These are phyloP conservation scores for Geum urbanum DNA, from an alignment of 306 rosid genomes.

Conservation along the genomic window DNA sequence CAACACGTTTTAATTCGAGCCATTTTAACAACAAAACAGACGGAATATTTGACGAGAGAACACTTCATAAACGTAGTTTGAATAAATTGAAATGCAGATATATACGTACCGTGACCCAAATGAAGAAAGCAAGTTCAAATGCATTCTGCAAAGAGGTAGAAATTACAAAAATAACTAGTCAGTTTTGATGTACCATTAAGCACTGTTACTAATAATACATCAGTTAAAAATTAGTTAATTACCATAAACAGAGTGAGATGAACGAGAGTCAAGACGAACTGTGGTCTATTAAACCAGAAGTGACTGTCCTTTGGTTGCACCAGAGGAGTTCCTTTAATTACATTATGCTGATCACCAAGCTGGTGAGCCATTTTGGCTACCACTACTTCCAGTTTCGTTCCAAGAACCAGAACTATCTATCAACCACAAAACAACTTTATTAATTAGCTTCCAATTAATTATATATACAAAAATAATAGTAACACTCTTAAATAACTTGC, in stretches of 20 bases:
- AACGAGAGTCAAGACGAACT: constrained; percentile 38
- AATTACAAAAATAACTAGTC: neutral
- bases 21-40: neutral
- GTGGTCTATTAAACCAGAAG: constrained; percentile 57
- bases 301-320: constrained; percentile 50
- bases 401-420: constrained; percentile 47
- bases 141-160: constrained; percentile 36
- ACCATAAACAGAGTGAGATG: constrained; percentile 56
- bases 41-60: neutral
- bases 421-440: neutral
- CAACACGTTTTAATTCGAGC: neutral
- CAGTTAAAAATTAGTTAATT: neutral
- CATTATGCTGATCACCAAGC: constrained; percentile 27
- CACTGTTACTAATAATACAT: neutral
- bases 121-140: constrained; percentile 55
- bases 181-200: neutral
- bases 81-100: neutral
- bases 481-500: neutral
- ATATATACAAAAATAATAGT: neutral
- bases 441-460: neutral
- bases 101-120: constrained; percentile 54
- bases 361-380: constrained; percentile 50
- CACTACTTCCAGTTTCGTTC: constrained; percentile 51
- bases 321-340: constrained; percentile 49
- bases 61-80: neutral